Evolutionary conservation across 441 rosid genomes (phyloP), one percentile per base, ranked within the genome.

Genomic region (Francoa sonchifolia): DNA sequence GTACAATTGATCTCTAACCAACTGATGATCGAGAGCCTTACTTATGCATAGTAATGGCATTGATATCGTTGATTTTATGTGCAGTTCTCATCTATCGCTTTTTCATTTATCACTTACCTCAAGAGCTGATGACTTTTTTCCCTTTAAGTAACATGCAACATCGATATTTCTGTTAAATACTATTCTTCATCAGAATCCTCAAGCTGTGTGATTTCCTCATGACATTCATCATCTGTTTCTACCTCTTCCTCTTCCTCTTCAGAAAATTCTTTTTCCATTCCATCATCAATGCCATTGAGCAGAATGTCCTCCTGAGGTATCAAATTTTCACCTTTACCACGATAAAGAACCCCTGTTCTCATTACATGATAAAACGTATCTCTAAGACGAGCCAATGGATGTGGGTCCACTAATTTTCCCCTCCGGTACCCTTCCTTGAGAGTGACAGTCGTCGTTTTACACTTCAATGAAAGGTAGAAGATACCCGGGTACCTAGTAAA

Each of bases 401-500:
- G 95, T 0, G 93, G 98, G 34, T 80, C 62, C 51, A 74, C 79
- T 33, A 90, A 58, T 12, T 76, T 90, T 5, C 95, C 95, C 22
- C 75, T 66, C 22, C 52, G 71, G 58, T 90, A 86, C 21, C 88
- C 93, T 78, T 86, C 98, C 68, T 72, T 74, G 29, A 90, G 82
- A 10, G 80, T 57, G 36, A 82, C 74, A 3, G 96, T 90, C 2
- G 96, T 86, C 1, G 96, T 86, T 76, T 90, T 82, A 59, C 98
- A 86, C 71, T 90, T 86, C 66, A 90, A 58, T 0, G 90, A 82
- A 18, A 90, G 93, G 72, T 86, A 90, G 58, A 90, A 90, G 22
- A 90, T 85, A 58, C 94, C 96, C 0, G 96, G 98, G 53, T 85
- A 85, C 60, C 96, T 65, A 0, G 98, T 90, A 57, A 90, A 90